Evolutionary conservation across 441 rosid genomes (phyloP).

Genomic region (Melastoma candidum): DNA sequence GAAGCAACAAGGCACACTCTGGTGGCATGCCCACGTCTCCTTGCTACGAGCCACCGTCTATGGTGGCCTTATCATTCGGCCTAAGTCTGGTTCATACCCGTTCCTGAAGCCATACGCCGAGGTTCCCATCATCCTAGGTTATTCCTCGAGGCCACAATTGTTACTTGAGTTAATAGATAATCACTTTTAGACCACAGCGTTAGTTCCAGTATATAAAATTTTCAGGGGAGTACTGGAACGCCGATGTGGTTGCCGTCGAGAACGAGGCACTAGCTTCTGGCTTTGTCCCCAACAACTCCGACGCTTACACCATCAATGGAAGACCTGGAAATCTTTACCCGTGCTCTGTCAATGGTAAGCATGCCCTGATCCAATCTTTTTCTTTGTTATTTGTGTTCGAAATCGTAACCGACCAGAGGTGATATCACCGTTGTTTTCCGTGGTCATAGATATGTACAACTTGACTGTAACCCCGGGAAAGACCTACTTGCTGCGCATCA

Average conservation of each 20-base stretch:
- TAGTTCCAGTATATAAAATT: too few species aligned
- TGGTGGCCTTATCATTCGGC: too few species aligned
- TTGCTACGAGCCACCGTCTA: constrained; percentile 2
- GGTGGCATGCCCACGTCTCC: constrained; percentile 2
- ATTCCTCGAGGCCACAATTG: too few species aligned
- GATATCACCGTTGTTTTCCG: not conserved
- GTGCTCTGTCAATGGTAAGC: constrained; percentile 63
- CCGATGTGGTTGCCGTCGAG: constrained; percentile 46
- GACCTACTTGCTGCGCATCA: constrained; percentile 62
- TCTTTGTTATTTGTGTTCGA: too few species aligned
- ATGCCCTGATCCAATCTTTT: too few species aligned
- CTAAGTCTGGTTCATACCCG: too few species aligned
- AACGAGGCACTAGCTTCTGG: constrained; percentile 45
- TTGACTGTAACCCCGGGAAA: constrained; percentile 50
- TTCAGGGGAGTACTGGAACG: constrained; percentile 94
- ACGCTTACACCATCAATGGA: constrained; percentile 82
- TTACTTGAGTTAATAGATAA: too few species aligned
- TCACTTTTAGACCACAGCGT: too few species aligned
- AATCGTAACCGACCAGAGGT: too few species aligned
- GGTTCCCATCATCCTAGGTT: too few species aligned
- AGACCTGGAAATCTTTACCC: constrained; percentile 74
- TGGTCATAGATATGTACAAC: constrained; percentile 38
- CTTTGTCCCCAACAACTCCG: constrained; percentile 40
- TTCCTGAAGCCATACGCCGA: too few species aligned
- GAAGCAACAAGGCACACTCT: constrained; percentile 4